Conservation (phyloP, 495 filamentous ascomycete species). For the Penicillium alfredii region DNA sequence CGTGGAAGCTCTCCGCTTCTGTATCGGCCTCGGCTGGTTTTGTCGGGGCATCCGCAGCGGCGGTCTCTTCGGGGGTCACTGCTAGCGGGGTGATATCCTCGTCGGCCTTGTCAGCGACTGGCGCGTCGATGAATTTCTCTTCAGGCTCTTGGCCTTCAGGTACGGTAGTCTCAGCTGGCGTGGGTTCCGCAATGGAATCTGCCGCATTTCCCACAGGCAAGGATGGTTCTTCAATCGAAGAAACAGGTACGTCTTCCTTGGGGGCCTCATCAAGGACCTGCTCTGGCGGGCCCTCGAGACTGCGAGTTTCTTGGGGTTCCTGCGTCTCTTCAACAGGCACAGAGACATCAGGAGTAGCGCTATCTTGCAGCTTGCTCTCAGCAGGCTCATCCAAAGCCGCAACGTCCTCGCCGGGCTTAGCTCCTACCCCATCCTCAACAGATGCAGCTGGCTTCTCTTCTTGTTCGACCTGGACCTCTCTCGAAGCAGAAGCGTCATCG, state of each 20-base stretch:
- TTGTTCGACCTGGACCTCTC: neutral
- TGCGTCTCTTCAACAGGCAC: neutral
- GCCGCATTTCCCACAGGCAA: neutral
- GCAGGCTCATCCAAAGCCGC: neutral
- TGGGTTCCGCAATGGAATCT: neutral
- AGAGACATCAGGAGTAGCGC: neutral
- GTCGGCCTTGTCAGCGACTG: too few species aligned
- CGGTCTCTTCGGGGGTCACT: slow-evolving; percentile 8
- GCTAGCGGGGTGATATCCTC: too few species aligned
- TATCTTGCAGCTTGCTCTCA: slow-evolving; percentile 7
- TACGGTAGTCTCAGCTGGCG: neutral
- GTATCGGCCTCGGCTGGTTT: slow-evolving; percentile 7
- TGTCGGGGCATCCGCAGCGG: neutral
- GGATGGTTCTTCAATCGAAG: too few species aligned
- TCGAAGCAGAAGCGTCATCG: neutral
- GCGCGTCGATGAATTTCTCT: too few species aligned
- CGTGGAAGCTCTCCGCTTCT: slow-evolving; percentile 20
- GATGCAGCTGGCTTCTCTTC: neutral
- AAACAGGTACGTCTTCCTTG: neutral
- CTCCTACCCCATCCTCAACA: too few species aligned
- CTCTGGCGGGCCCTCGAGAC: slow-evolving; percentile 5
- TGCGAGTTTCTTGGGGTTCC: slow-evolving; percentile 3
- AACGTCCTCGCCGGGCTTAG: neutral
- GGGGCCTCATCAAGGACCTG: neutral
- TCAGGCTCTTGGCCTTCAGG: neutral